These are phyloP conservation scores for Penicillium sp. DNA, from an alignment of 2,329 filamentous ascomycete genomes.

Conservation along the genomic window DNA sequence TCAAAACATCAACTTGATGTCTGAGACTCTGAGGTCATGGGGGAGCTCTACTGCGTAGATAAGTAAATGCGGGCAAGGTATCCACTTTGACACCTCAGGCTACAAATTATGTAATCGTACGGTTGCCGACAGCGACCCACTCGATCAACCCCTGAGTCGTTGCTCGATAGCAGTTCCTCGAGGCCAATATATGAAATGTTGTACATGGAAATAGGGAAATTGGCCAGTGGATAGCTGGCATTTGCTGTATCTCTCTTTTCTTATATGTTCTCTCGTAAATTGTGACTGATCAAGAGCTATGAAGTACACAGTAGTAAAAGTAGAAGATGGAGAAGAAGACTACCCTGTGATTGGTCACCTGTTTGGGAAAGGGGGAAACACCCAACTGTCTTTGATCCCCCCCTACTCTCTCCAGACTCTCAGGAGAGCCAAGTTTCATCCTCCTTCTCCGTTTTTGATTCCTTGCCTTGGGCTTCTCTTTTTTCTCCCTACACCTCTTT, in stretches of 20 bases:
- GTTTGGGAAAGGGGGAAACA: slow-evolving; percentile 31
- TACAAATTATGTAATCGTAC: slow-evolving; percentile 14
- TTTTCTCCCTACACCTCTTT: slow-evolving; percentile 19
- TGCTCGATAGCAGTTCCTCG: not conserved
- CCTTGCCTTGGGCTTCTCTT: slow-evolving; percentile 21
- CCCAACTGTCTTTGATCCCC: slow-evolving; percentile 26
- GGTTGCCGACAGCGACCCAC: slow-evolving; percentile 27
- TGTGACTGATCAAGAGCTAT: slow-evolving; percentile 10
- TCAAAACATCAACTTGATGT: slow-evolving; percentile 3
- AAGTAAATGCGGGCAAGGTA: slow-evolving; percentile 27
- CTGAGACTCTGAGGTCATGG: slow-evolving; percentile 1
- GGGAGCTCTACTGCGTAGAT: slow-evolving; percentile 13
- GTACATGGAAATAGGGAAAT: not conserved
- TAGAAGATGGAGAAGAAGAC: slow-evolving; percentile 19
- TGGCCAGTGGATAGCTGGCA: not conserved
- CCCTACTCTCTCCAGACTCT: slow-evolving; percentile 23
- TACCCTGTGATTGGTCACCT: slow-evolving; percentile 27
- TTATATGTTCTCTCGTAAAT: not conserved
- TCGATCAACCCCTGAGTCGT: slow-evolving; percentile 28
- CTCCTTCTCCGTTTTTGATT: slow-evolving; percentile 20
- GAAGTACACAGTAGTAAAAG: slow-evolving; percentile 3
- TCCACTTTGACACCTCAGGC: slow-evolving; percentile 19
- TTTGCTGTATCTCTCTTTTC: not conserved
- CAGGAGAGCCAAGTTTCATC: slow-evolving; percentile 29
- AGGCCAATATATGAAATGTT: not conserved